These are phyloP conservation scores for Leccinum subfulvum DNA, from an alignment of 1,284 basidiomycete species.

Conservation along the genomic window DNA sequence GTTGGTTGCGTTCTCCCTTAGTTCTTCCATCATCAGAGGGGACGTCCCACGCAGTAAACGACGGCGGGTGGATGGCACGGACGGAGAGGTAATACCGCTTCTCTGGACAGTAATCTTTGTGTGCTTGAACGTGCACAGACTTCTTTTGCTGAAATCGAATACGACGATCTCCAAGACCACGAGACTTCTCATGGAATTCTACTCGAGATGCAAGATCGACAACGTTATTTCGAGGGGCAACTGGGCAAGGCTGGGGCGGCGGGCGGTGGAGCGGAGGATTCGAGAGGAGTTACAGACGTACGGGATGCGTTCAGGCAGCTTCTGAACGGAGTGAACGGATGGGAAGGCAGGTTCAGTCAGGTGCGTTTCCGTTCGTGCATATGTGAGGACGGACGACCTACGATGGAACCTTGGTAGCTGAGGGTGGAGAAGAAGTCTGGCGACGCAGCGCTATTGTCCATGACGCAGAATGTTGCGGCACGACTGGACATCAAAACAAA, in stretches of 20 bases:
- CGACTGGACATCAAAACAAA: constrained; percentile 63
- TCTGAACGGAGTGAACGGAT: constrained; percentile 49
- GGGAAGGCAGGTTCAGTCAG: constrained; percentile 58
- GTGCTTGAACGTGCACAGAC: constrained; percentile 31
- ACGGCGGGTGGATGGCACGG: constrained; percentile 45
- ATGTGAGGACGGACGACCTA: neutral
- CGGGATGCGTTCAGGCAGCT: constrained; percentile 45
- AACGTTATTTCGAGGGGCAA: constrained; percentile 73
- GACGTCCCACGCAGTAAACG: constrained; percentile 59
- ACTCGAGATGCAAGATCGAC: constrained; percentile 80
- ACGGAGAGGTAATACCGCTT: constrained; percentile 33
- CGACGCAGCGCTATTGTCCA: constrained; percentile 65
- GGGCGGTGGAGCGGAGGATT: constrained; percentile 23
- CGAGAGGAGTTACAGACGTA: constrained; percentile 41
- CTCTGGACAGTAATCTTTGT: neutral
- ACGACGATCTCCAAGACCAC: constrained; percentile 81
- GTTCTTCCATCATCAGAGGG: constrained; percentile 42
- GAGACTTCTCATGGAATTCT: constrained; percentile 66
- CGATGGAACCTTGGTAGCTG: constrained; percentile 37
- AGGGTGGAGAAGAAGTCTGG: constrained; percentile 64
- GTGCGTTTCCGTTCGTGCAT: constrained; percentile 35
- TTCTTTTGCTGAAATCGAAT: constrained; percentile 73
- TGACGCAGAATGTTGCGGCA: constrained; percentile 76
- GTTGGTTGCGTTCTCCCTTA: neutral
- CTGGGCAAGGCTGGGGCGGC: constrained; percentile 37